Base-by-base conservation (phyloP, 352 stramenopile genomes). In the Phytophthora crassamura region DNA sequence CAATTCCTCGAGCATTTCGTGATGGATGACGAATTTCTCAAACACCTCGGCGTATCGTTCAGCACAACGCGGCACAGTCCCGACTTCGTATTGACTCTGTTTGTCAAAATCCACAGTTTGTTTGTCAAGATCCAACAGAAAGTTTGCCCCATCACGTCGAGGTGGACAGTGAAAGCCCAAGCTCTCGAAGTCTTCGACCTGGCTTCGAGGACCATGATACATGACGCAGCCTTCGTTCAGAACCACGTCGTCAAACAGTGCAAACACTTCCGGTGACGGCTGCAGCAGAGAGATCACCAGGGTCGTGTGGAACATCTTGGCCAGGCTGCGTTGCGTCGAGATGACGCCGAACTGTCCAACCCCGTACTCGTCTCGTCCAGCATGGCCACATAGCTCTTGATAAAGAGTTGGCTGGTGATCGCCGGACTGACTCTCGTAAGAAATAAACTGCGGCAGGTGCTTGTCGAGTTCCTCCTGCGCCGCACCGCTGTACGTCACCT, bases 351-450 rank as follows among this genome's bases (percentile, higher is more conserved):
- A 32, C 77, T 84, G 78, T 98, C 94, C 18, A 98, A 81, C 2
- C 95, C 94, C 16, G 92, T 98, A 52, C 80, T 93, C 65, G 98
- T 97, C 73, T 96, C 86, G 68, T 98, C 94, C 67, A 87, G 83
- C 50, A 94, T n/a, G 12, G 88, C 51, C 7, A 90, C 70, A 8
- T 47, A 28, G 12, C 82, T 83, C 39, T 88, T 71, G 7, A 79
- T 91, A 7, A 11, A 74, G n/a, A 7, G 58, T 70, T 16, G 68
- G 56, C 7, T 67, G 58, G 6, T 78, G 71, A 20, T 60, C 64
- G 72, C 98, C 90, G 28, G 76, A 63, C 52, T 81, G 74, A 7
- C 58, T 55, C 22, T 74, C 69, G 20, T 80, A 80, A 11, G 56
- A 20, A 12, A 77, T 40, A 35, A 75, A 64, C 28, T 79, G 68